Evolutionary conservation across 2,329 filamentous ascomycete genomes (phyloP), one percentile per base, ranked within the genome.

Genomic region (Orbilia ellipsospora): DNA sequence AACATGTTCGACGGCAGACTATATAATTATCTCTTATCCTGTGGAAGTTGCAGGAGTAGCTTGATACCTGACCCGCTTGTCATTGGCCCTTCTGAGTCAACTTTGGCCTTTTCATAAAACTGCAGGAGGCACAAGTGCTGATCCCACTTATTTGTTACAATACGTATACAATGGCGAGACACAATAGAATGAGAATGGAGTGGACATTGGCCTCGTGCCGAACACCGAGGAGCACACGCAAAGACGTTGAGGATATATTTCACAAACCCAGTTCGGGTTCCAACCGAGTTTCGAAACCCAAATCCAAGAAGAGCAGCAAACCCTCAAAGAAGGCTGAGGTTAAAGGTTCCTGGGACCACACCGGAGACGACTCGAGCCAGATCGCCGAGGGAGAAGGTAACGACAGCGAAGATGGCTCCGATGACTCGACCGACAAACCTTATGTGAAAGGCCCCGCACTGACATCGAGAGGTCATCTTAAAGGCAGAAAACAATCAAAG

Each of bases 381-480:
- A 72, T 70, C 60, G 65, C 66, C 66, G 66, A 77, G 73, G 65
- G 61, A 66, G 65, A 77, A 72, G 73, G 64, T 75, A 72, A 72
- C 73, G 73, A 77, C 66, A 77, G 65, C 61, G 73, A 77, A 66
- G 73, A 72, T 72, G 67, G 73, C 60, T 77, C 73, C 50, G 73
- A 77, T 67, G 66, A 77, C 56, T 70, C 65, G 63, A 26, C 23
- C 66, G 73, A 77, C 61, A 72, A 72, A 65, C 63, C 55, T 54
- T 72, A 66, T 77, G 73, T 77, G 55, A 77, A 77, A 61, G 73
- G 73, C 73, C 73, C 73, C 73, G 73, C 67, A 44, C 73, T 75
- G 72, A 75, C 72, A 64, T 75, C 72, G 45, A 75, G 64, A 75
- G 72, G 72, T 75, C 72, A 75, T 75, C 72, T 75, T 75, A 75